Percentiles rank a stretch among this genome's conserved stretches.
Evolutionary conservation across 257 asterid genomes (phyloP).

Genomic region (Solanum paucissectum): DNA sequence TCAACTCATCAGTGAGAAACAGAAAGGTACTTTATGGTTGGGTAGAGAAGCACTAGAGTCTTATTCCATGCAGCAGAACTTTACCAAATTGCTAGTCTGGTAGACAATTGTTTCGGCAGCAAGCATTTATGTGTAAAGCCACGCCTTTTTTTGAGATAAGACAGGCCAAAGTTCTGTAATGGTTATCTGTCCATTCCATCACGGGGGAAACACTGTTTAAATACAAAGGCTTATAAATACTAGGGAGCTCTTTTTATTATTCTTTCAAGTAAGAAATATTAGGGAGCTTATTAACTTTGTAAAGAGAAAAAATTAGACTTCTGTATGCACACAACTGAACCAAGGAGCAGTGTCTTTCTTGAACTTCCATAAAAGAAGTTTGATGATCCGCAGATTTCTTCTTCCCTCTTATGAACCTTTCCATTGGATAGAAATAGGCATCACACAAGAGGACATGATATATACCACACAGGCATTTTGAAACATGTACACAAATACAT

Average conservation of each 20-base stretch:
- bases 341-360: conserved; percentile 33
- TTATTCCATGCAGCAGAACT: neutral
- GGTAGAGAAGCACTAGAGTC: neutral
- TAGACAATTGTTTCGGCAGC: conserved; percentile 83
- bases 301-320: neutral
- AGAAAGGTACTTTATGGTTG: neutral
- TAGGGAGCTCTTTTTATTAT: neutral
- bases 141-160: conserved; percentile 63
- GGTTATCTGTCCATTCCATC: conserved; percentile 91
- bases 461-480: neutral
- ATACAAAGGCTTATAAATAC: neutral
- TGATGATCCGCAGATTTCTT: conserved; percentile 21
- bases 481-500: neutral
- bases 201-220: conserved; percentile 66
- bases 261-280: neutral
- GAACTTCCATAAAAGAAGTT: conserved; percentile 13
- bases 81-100: conserved; percentile 77
- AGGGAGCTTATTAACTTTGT: neutral
- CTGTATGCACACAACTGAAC: conserved; percentile 66
- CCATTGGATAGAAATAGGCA: conserved; percentile 42
- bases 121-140: conserved; percentile 90
- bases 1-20: neutral
- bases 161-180: conserved; percentile 82
- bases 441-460: conserved; percentile 40
- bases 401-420: conserved; percentile 60